Base-by-base conservation (phyloP, 306 rosid species). In the Quercus bicolor region DNA sequence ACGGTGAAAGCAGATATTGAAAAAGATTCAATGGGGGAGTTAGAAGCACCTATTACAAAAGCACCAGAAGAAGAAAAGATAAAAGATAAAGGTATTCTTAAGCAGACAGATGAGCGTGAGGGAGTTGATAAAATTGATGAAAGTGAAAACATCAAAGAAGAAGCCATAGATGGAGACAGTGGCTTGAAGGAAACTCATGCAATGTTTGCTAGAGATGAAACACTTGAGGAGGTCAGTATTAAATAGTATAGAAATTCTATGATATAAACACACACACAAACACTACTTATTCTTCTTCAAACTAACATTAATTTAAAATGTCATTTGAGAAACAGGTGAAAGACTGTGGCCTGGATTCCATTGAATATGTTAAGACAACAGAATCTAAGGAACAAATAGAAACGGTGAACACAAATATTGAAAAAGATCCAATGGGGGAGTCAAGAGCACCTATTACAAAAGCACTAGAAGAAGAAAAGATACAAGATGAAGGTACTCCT, bases 111-210 rank as follows among this genome's bases (percentile, higher is more conserved):
- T 72, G 73, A 29, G 55, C 68, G 4, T 34, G 57, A 29, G 3
- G 70, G 31, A 79, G 68, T 33, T 24, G 59, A 79, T 15, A 12
- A 8, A 70, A n/a, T 40, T 11, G 70, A 9, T 43, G 76, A 37
- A 75, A 75, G 40, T 15, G 45, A 74, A 74, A 74, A 75, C 64
- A 80, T 68, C 52, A 55, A 31, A 45, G 24, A 68, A 68, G 70
- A 80, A 8, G 56, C 31, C 34, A 54, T 4, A 43, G 13, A 56
- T 56, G 68, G 53, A 12, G 60, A 20, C 6, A 61, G 12, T 21
- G 37, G 16, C 68, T 24, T 56, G 55, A 48, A 51, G 64, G 37
- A 66, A 64, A 28, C 2, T 51, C 74, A 43, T 20, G 34, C 34
- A 31, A 31, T 31, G 1, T 5, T 31, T 31, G 1, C 6, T 31